A percentile compares a stretch with the other conserved stretches of the same genome.
phyloP scores from a whole-genome alignment of 176 grass and related monocot genomes.

The Oryza rufipogon region DNA sequence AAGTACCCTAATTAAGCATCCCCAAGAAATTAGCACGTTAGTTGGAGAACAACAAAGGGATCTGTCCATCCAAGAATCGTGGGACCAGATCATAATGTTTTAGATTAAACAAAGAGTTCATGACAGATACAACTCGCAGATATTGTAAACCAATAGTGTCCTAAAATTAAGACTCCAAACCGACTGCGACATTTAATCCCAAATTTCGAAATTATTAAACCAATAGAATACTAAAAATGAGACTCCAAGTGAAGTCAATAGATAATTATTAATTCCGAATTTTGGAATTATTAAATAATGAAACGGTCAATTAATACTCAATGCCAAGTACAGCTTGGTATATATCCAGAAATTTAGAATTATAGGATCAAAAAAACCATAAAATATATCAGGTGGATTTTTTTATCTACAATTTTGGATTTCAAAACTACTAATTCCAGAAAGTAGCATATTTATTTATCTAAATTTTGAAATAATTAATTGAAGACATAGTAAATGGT shows the following conservation, averaged over 20 bases:
- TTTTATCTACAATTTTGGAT: background rate
- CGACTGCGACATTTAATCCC: background rate
- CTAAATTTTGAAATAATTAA: too few species aligned
- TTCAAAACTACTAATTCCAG: background rate
- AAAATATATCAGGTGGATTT: background rate
- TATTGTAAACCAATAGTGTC: background rate
- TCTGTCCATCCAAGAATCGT: background rate
- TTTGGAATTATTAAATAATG: background rate
- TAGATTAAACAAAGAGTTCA: background rate
- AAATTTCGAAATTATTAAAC: background rate
- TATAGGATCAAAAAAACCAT: background rate
- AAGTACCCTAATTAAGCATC: constrained; percentile 1
- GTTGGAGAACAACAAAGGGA: background rate
- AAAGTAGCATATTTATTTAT: too few species aligned
- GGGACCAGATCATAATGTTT: background rate
- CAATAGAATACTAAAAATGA: background rate
- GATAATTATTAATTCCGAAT: background rate
- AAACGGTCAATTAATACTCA: background rate
- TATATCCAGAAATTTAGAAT: background rate
- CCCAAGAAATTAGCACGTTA: background rate
- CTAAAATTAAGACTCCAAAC: background rate
- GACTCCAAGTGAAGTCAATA: background rate
- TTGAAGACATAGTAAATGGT: too few species aligned
- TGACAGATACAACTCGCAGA: background rate
- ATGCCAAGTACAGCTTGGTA: background rate